Evolutionary conservation across 139 green algal species (phyloP).

Genomic region (Haematococcus lacustris): DNA sequence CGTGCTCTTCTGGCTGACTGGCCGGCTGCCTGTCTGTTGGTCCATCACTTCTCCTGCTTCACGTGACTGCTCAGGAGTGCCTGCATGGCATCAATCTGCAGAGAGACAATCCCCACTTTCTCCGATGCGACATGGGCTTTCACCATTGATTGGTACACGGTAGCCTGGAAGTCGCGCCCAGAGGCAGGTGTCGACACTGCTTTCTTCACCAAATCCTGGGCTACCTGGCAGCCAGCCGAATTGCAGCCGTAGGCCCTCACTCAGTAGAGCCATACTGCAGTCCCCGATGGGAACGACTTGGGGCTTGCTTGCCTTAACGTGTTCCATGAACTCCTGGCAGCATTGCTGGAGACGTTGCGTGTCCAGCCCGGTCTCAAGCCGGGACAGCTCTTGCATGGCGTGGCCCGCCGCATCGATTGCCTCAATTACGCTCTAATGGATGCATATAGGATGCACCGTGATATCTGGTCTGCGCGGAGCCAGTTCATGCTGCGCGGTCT

Average conservation of each 20-base stretch:
- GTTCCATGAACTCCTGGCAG: background rate
- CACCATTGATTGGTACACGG: conserved; percentile 6
- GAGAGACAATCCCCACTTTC: background rate
- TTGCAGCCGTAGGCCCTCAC: background rate
- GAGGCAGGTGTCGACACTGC: background rate
- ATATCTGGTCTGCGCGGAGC: too few relatives aligned
- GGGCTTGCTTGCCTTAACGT: background rate
- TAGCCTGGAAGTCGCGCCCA: conserved; percentile 3
- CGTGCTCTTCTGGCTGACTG: too few relatives aligned
- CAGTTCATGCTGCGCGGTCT: too few relatives aligned
- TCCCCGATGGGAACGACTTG: background rate
- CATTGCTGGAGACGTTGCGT: background rate
- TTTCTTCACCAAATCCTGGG: conserved; percentile 1
- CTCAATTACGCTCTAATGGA: background rate
- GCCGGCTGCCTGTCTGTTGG: too few relatives aligned
- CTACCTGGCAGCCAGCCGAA: background rate
- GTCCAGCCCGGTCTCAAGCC: background rate
- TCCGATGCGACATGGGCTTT: background rate
- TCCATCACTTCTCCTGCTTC: too few relatives aligned
- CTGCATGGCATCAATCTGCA: background rate
- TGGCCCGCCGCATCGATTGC: background rate
- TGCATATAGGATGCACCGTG: too few relatives aligned
- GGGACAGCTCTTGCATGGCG: background rate
- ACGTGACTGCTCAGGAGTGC: too few relatives aligned
- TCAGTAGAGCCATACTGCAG: background rate